A percentile compares a stretch with the other conserved stretches of the same genome.
phyloP scores from a whole-genome alignment of 2,329 filamentous ascomycete species.

The Didymosphaeria variabile region DNA sequence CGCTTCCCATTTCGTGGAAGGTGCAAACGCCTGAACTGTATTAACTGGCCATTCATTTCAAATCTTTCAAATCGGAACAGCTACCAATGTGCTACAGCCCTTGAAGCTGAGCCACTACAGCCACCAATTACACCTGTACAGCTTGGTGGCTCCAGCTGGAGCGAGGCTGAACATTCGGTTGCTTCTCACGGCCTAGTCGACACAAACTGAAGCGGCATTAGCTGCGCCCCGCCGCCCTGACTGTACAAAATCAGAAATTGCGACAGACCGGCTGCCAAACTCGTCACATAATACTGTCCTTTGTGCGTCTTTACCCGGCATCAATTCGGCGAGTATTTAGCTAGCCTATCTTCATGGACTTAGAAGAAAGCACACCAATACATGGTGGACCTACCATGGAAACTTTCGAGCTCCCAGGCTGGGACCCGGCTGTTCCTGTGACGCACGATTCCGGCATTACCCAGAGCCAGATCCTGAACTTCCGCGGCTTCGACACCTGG shows the following conservation, averaged over 20 bases:
- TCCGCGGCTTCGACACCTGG: conserved; percentile 64
- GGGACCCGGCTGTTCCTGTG: conserved; percentile 45
- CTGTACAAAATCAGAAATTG: not conserved
- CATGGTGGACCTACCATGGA: not conserved
- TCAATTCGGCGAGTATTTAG: not conserved
- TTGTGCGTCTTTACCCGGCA: not conserved
- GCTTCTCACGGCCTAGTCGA: not conserved
- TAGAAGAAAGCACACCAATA: not conserved
- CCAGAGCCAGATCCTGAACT: conserved; percentile 56
- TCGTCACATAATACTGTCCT: not conserved
- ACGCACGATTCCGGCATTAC: conserved; percentile 53
- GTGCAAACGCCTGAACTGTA: not conserved
- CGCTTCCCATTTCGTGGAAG: not conserved
- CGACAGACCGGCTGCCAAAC: not conserved
- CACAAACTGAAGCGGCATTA: not conserved
- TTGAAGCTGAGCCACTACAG: not conserved
- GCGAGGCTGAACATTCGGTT: not conserved
- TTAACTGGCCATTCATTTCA: not conserved
- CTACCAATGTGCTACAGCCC: not conserved
- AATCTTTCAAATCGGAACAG: not conserved
- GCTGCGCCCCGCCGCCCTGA: not conserved
- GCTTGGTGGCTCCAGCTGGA: not conserved
- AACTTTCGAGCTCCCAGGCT: conserved; percentile 52
- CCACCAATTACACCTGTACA: not conserved
- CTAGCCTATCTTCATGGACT: not conserved